Conservation (phyloP, 345 rosid species). For the Gynandropsis gynandra region DNA sequence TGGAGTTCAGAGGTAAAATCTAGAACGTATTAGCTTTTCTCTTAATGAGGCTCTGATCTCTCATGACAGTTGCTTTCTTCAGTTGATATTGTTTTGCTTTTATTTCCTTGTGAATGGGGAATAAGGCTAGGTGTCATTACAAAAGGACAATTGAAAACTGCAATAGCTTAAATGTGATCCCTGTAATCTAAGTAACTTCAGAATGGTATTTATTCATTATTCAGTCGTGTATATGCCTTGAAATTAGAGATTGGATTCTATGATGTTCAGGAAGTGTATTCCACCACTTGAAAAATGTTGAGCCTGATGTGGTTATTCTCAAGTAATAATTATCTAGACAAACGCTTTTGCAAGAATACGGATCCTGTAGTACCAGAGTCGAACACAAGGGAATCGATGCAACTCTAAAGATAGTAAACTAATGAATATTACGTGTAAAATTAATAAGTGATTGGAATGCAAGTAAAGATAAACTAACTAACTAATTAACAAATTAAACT, state of each 20-base stretch:
- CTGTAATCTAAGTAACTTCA: background rate
- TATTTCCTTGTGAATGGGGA: slow-evolving; percentile 14
- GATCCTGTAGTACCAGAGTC: no score
- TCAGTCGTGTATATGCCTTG: background rate
- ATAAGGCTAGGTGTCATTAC: slow-evolving; percentile 6
- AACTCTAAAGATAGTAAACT: no score
- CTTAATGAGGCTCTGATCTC: background rate
- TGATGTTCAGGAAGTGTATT: slow-evolving; percentile 22
- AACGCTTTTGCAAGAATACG: no score
- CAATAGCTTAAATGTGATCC: slow-evolving; percentile 2
- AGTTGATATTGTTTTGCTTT: background rate
- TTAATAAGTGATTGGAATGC: no score
- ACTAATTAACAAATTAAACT: no score
- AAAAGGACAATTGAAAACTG: slow-evolving; percentile 4
- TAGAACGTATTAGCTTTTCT: background rate
- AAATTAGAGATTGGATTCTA: slow-evolving; percentile 16
- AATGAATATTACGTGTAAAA: no score
- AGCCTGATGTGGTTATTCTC: no score
- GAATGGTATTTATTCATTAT: background rate
- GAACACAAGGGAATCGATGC: no score
- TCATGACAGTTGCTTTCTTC: background rate
- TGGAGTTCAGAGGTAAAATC: slow-evolving; percentile 10
- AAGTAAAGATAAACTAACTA: no score
- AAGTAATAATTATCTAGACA: no score
- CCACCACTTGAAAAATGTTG: slow-evolving; percentile 51